These are phyloP conservation scores for Rubia balearica DNA, from an alignment of 305 asterid species.

Conservation along the genomic window DNA sequence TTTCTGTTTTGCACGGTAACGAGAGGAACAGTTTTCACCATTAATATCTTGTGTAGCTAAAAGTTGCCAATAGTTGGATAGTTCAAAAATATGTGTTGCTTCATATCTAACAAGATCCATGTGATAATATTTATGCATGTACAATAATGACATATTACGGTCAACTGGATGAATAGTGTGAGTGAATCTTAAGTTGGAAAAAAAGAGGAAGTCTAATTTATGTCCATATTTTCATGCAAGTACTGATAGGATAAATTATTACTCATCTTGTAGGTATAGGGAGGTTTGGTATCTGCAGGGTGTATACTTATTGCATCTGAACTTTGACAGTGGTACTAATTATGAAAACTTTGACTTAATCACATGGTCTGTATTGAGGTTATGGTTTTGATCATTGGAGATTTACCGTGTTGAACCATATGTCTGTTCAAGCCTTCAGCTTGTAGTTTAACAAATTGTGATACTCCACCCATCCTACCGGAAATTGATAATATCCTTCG, in stretches of 20 bases:
- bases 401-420: not conserved
- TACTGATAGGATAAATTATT: not conserved
- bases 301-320: not conserved
- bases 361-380: conserved; percentile 1
- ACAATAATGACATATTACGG: not conserved
- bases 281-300: not conserved
- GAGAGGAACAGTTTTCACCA: not conserved
- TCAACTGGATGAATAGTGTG: not conserved
- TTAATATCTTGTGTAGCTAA: not conserved
- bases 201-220: not conserved
- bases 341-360: conserved; percentile 1
- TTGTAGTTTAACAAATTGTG: not conserved
- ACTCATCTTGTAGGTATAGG: not conserved
- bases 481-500: not conserved
- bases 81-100: not conserved
- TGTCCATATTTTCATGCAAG: not conserved
- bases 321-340: not conserved
- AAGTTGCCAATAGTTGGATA: not conserved
- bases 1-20: not conserved
- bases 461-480: not conserved
- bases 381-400: too few relatives aligned
- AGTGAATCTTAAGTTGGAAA: not conserved
- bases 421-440: conserved; percentile 6
- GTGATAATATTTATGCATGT: not conserved
- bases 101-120: not conserved